A percentile compares a stretch with the other conserved stretches of the same genome.
These are phyloP conservation scores for Flaveria bidentis DNA, from an alignment of 129 eudicot genomes.

Conservation along the genomic window DNA sequence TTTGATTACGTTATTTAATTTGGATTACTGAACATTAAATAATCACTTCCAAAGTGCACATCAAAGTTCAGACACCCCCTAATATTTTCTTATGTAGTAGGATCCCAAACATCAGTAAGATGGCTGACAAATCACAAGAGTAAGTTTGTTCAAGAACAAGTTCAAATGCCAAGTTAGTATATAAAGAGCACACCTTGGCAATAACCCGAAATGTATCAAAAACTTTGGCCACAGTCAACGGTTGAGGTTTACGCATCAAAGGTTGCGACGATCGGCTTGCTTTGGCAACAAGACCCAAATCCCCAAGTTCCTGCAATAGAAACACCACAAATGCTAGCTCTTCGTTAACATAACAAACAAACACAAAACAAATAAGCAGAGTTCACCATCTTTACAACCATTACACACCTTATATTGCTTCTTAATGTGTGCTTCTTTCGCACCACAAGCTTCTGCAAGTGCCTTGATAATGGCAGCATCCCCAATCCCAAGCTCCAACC, in stretches of 20 bases:
- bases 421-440: conserved; percentile 64
- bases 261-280: conserved; percentile 83
- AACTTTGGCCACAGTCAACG: conserved; percentile 77
- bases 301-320: conserved; percentile 71
- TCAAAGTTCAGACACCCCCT: background rate
- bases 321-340: background rate
- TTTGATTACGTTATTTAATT: background rate
- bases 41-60: conserved; percentile 13
- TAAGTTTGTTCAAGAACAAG: no score
- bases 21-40: background rate
- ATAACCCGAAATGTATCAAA: conserved; percentile 74
- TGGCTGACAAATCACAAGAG: no score
- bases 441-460: conserved; percentile 91
- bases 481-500: conserved; percentile 92
- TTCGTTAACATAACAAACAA: background rate
- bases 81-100: no score
- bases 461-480: conserved; percentile 88
- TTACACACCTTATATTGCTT: conserved; percentile 58
- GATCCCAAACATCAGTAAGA: no score
- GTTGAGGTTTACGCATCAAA: conserved; percentile 77
- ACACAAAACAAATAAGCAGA: background rate
- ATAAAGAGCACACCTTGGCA: conserved; percentile 58
- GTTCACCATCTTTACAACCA: background rate
- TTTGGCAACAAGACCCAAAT: conserved; percentile 90
- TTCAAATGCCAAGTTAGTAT: background rate